phyloP scores from a whole-genome alignment of 176 grass and related monocot species.

The Phoenix dactylifera region DNA sequence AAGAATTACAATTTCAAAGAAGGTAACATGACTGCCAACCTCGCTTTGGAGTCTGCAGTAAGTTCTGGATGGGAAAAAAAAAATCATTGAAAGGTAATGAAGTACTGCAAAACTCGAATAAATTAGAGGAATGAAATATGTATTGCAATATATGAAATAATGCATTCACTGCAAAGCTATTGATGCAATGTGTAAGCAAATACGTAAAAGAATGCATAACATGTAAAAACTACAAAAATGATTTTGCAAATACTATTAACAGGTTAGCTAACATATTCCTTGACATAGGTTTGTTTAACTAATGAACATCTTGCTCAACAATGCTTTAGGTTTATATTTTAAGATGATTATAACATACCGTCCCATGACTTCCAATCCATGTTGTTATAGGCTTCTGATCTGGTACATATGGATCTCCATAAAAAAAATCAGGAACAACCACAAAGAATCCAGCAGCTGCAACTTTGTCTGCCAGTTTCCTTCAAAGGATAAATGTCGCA shows the following conservation, averaged over 20 bases:
- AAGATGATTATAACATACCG: conserved; percentile 6
- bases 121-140: too few species aligned
- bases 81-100: too few species aligned
- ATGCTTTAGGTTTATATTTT: background rate
- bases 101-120: too few species aligned
- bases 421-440: conserved; percentile 32
- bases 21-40: too few species aligned
- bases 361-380: conserved; percentile 25
- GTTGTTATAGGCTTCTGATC: background rate
- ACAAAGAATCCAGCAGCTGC: conserved; percentile 29
- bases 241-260: background rate
- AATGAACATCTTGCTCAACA: background rate
- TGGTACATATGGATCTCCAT: conserved; percentile 24
- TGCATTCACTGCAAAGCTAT: too few species aligned
- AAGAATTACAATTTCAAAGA: too few species aligned
- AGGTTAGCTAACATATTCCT: background rate
- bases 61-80: too few species aligned
- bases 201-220: too few species aligned
- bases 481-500: background rate
- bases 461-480: conserved; percentile 35
- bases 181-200: too few species aligned
- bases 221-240: too few species aligned
- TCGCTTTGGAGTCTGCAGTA: too few species aligned
- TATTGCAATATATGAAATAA: too few species aligned
- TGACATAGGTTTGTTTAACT: background rate